Base-by-base conservation (phyloP, 1,284 basidiomycete genomes). In the Sporisorium scitamineum region DNA sequence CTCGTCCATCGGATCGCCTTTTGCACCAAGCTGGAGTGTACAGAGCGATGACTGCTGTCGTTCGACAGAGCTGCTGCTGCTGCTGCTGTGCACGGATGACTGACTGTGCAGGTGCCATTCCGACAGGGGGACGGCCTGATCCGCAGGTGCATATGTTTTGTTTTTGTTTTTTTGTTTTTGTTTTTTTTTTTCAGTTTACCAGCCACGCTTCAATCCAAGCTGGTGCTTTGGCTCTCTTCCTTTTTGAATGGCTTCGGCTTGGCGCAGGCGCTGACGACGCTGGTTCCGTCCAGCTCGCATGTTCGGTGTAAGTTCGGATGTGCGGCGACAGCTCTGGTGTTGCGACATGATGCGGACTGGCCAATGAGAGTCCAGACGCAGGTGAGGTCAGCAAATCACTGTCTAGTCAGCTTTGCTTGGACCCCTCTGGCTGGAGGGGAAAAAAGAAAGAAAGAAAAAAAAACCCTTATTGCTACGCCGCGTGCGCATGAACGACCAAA, bases 351-450 rank as follows among this genome's bases (percentile, higher is more conserved):
- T n/a, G 41, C 41, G n/a, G 41, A 42, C 41, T 20, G 41, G 41
- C 41, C n/a, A n/a, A n/a, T n/a, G 22, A 42, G n/a, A 20, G n/a
- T 22, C n/a, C n/a, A 20, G 41, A 42, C n/a, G 22, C n/a, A 42
- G 41, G 41, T 18, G 44, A 47, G 44, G 44, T 47, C 44, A 47
- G 44, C 44, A 47, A 24, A 26, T 27, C 44, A 47, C 24, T n/a
- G 13, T 24, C 5, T 11, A 24, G 6, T 13, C 8, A 13, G 22
- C 11, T 7, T 45, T 24, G 11, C 24, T 45, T 13, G 34, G 34
- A 14, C 9, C 44, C 24, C 44, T 47, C 18, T 47, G 44, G 11
- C 11, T 24, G 10, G 42, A 44, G 20, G 13, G 10, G 20, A 22
- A 24, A 24, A 44, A 45, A 45, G 22, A 45, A 45, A 45, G 13